Base-by-base conservation (phyloP, 768 basidiomycete genomes). In the Mycena rebaudengoi region DNA sequence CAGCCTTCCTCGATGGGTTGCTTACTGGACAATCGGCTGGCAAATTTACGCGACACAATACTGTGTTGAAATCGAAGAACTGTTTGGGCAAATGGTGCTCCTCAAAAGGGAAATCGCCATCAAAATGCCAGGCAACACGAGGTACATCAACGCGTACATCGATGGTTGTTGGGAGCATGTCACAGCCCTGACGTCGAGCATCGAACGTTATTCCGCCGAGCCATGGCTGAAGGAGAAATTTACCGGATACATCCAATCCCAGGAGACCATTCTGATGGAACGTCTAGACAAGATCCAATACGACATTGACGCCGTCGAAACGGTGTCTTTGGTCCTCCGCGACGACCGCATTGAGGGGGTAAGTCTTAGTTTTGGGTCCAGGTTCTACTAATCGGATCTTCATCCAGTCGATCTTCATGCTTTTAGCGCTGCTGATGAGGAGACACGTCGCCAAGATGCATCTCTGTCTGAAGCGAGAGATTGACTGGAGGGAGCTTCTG, bases 81-180 rank as follows among this genome's bases (percentile, higher is more conserved):
- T 51, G 1, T 21, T 51, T 20, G 14, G n/a, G n/a, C 11, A 51
- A 35, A 51, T 51, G 49, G 33, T 23, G n/a, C 29, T 51, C 13
- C 23, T 51, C 10, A 16, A 23, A 16, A 23, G 35, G 12, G n/a
- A n/a, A 33, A 28, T 51, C 20, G 6, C n/a, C 49, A 18, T 8
- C 21, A 51, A 51, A 51, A 51, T 51, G 49, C 49, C 49, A 21
- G 30, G 30, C 72, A 74, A 50, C 49, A 50, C 66, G 61, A 49
- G 71, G 72, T 23, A n/a, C 49, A 23, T 51, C 4, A 23, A 51
- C 16, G 49, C 32, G 0, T 51, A 51, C 25, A 3, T 51, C 10
- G 49, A 51, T 8, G 30, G 16, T 13, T 13, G 10, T 11, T 51
- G 49, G 49, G 18, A 16, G 29, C 23, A 29, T 33, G 30, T 51